Evolutionary conservation across 2,329 filamentous ascomycete genomes (phyloP).

Genomic region (Knoxdaviesia proteae): DNA sequence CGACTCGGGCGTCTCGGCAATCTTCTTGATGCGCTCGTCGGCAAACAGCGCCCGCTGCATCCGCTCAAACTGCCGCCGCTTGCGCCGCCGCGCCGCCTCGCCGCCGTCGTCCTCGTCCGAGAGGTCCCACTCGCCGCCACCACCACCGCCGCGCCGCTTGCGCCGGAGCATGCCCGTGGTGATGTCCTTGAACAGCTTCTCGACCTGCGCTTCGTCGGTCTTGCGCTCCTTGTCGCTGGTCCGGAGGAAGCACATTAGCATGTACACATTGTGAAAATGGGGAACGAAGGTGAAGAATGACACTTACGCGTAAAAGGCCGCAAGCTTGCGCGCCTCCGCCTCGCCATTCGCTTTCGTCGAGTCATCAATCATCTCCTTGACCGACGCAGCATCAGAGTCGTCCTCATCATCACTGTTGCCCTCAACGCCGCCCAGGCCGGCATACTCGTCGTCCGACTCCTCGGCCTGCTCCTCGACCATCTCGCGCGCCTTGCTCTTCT

Average conservation of each 20-base stretch:
- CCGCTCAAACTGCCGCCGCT: constrained; percentile 71
- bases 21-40: constrained; percentile 78
- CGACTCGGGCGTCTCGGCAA: constrained; percentile 75
- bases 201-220: constrained; percentile 68
- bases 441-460: constrained; percentile 96
- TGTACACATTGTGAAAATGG: background rate
- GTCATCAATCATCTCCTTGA: constrained; percentile 82
- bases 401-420: constrained; percentile 61
- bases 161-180: constrained; percentile 72
- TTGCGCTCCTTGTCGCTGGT: constrained; percentile 55
- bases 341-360: constrained; percentile 14
- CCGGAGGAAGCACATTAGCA: background rate
- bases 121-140: constrained; percentile 57
- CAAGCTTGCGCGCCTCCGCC: constrained; percentile 59
- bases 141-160: constrained; percentile 28
- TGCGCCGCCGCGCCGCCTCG: constrained; percentile 56
- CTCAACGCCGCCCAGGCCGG: constrained; percentile 72
- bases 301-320: constrained; percentile 78
- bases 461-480: constrained; percentile 88
- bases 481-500: constrained; percentile 67
- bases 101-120: constrained; percentile 82
- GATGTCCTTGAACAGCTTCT: constrained; percentile 83
- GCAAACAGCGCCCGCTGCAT: constrained; percentile 77
- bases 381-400: constrained; percentile 42
- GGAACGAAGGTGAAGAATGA: constrained; percentile 1